Evolutionary conservation across 164 flowering plant genomes (phyloP), one percentile per base, ranked within the genome.

Genomic region (Nymphaea thermarum): DNA sequence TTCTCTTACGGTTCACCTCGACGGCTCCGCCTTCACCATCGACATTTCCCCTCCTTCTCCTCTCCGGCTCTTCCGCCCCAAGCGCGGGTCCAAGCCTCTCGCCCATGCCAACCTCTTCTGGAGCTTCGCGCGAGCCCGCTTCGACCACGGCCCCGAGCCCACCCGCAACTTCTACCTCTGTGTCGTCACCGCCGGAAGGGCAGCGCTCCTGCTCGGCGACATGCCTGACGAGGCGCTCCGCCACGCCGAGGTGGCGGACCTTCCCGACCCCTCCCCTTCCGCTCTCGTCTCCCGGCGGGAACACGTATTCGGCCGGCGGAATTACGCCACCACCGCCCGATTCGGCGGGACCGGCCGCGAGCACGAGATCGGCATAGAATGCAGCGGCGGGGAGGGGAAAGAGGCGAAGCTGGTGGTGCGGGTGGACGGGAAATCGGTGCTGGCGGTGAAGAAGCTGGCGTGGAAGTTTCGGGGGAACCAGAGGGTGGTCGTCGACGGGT

Each of bases 401-500:
- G 42, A 62, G 64, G 42, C 36, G 64, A 65, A 66, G 41, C 68
- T 86, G 43, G 76, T 73, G 61, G 89, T 88, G 47, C 82, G 77
- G 70, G 80, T 88, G 61, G 85, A 88, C 70, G 86, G 84, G 0
- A 75, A 75, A 47, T 74, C 67, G 7, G 71, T 82, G 2, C 76
- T 88, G 44, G 74, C 79, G 15, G 84, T 88, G 63, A 85, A 86
- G 74, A 73, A 87, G 57, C 64, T 88, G 43, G 86, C 82, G 2
- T 88, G 93, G 93, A 88, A 88, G 61, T 88, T 88, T 44, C 83
- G 93, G 64, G 93, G 93, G 14, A 82, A 86, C 66, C 86, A 88
- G 75, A 79, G 76, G 68, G 82, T 88, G 14, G 36, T 67, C 42
- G 77, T 86, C 15, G 85, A 81, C 43, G 86, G 82, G 2, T 55